Evolutionary conservation across 2,329 filamentous ascomycete genomes (phyloP), one percentile per base, ranked within the genome.

Genomic region (Epichloe aotearoae): DNA sequence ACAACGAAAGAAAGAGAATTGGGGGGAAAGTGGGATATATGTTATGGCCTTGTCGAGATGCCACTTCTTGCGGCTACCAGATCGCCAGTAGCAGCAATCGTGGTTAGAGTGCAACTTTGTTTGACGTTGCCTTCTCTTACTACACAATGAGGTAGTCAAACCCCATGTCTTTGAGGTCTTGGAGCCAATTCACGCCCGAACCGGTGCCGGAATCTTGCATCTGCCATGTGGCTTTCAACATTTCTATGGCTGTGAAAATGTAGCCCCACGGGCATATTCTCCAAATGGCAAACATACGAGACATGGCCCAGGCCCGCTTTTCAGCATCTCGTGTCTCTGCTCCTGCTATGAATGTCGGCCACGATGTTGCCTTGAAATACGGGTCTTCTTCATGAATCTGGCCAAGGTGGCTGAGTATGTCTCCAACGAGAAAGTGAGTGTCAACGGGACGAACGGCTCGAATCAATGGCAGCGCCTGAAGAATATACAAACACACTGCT

Each of bases 281-380:
- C 62, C 69, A 70, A 58, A 75, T 71, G 36, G 63, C 64, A 53
- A 70, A 59, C 42, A 75, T 59, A 12, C 73, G 70, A 48, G 72
- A 65, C 58, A 77, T 64, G n/a, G 74, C 69, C 76, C 76, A 79
- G 3, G 62, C 66, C 39, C 76, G 67, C 51, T 71, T 72, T 37
- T 66, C 63, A 0, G 64, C 61, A 49, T 75, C 69, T 41, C 69
- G 68, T 3, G 74, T 73, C 57, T 80, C 77, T 0, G 76, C 76
- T 1, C 77, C 77, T 2, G 74, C 75, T 33, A 81, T 70, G 55
- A 80, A 80, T 0, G 76, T 68, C 1, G 77, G 76, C 77, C 77
- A 81, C n/a, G 73, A 73, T 3, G 76, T 78, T 7, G 74, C 77
- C 59, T 79, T 80, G 66, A 78, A 80, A 41, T 79, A 69, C 6